These are phyloP conservation scores for Pichia sp. DNA, from an alignment of 1,139 yeast species.

Conservation along the genomic window DNA sequence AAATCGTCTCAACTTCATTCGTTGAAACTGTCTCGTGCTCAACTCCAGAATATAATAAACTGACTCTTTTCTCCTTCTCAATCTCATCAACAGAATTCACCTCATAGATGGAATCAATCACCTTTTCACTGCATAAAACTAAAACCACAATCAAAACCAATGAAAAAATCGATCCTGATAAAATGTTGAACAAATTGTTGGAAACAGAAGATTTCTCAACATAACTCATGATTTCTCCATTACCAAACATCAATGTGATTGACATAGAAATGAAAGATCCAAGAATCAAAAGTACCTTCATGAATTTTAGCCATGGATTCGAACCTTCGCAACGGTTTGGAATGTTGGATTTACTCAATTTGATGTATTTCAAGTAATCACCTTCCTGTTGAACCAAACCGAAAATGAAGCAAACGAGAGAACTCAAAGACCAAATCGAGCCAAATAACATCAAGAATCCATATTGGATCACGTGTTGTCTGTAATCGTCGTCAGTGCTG, in stretches of 20 bases:
- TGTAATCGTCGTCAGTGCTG: conserved; percentile 62
- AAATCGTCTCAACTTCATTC: too few relatives aligned
- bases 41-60: neutral
- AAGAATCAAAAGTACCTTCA: conserved; percentile 61
- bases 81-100: conserved; percentile 2
- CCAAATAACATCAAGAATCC: conserved; percentile 82
- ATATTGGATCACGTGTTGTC: conserved; percentile 67
- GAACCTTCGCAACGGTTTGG: conserved; percentile 62
- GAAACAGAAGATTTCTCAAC: conserved; percentile 26
- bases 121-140: conserved; percentile 17
- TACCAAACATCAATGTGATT: conserved; percentile 62
- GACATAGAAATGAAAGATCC: conserved; percentile 69
- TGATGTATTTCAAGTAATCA: conserved; percentile 36
- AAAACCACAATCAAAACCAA: conserved; percentile 24
- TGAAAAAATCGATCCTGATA: conserved; percentile 44
- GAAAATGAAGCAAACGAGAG: conserved; percentile 57
- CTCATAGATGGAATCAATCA: conserved; percentile 18
- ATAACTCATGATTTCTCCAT: conserved; percentile 9
- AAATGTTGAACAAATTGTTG: conserved; percentile 30
- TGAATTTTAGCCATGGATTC: conserved; percentile 70
- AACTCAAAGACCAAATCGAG: conserved; percentile 88
- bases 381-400: conserved; percentile 41
- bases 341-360: conserved; percentile 35
- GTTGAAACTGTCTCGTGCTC: too few relatives aligned
- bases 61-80: conserved; percentile 6